Base-by-base conservation (phyloP, 2,329 filamentous ascomycete genomes). In the Mycosphaerella arachidis region DNA sequence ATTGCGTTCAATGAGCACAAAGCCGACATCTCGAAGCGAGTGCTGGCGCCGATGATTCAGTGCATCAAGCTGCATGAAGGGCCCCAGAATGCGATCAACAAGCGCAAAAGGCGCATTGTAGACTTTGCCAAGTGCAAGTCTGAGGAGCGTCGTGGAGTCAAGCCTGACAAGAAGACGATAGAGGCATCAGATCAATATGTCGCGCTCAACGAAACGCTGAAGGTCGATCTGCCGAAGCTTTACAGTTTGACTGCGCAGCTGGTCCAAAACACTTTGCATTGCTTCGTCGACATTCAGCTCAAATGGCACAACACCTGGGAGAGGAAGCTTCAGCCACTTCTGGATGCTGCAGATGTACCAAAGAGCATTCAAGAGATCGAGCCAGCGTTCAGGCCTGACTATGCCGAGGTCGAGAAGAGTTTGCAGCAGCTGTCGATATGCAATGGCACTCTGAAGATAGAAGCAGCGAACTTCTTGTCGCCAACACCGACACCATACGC, bases 121-220 rank as follows among this genome's bases (percentile, higher is more conserved):
- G 92, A 97, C 71, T 97, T 90, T 74, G 91, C 93, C 65, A 89
- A 89, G 67, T 91, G 85, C 67, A 87, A 90, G 70, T 85, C 89
- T 66, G 82, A 92, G 60, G 88, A 89, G 70, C 89, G 91, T 48
- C 82, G 85, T 35, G 91, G 91, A 63, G 92, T 95, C 74, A 95
- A 91, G 67, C 81, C 91, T 12, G 93, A 97, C 73, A 88, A 91
- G 70, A 94, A 93, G 73, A 87, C 92, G 4, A 81, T 84, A 16
- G 91, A 96, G 67, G 85, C 89, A 43, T 91, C 92, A 20, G 91
- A 96, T 70, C 89, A 95, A 72, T 99, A 96, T 74, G 84, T 90
- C 45, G 91, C 92, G 7, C 81, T 99, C 61, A 97, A 97, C 71
- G 91, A 96, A 63, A 91, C 93, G 0, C 81, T 97, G 61, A 97